These are phyloP conservation scores for Pyrus betulifolia DNA, from an alignment of 306 rosid genomes.

Conservation along the genomic window DNA sequence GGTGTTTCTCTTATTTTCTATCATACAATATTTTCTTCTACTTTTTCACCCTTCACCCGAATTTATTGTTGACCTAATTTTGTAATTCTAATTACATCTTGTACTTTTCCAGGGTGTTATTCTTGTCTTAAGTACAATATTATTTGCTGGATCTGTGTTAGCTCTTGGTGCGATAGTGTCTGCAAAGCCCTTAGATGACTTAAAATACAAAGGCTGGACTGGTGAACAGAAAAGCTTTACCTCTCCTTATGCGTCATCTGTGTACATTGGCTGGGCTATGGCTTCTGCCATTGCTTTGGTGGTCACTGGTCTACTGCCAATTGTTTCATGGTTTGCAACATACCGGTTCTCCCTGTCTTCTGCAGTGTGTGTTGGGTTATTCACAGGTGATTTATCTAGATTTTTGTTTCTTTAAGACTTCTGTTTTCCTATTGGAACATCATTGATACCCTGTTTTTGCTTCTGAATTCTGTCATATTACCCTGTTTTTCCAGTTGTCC, in stretches of 20 bases:
- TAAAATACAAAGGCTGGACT: constrained; percentile 79
- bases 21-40: not conserved
- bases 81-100: constrained; percentile 17
- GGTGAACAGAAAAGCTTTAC: constrained; percentile 58
- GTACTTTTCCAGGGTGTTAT: constrained; percentile 61
- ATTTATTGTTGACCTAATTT: not conserved
- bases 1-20: not conserved
- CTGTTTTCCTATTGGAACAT: not conserved
- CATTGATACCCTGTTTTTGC: constrained; percentile 1
- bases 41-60: not conserved
- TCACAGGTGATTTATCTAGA: constrained; percentile 53
- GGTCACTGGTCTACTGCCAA: constrained; percentile 84
- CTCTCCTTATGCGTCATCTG: constrained; percentile 82
- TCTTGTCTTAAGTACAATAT: constrained; percentile 52
- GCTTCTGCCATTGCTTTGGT: constrained; percentile 74
- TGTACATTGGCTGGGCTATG: constrained; percentile 98
- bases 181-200: constrained; percentile 89
- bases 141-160: constrained; percentile 75
- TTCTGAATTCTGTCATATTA: not conserved
- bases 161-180: constrained; percentile 89
- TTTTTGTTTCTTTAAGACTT: constrained; percentile 1
- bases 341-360: constrained; percentile 86
- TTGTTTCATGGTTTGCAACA: constrained; percentile 94
- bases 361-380: constrained; percentile 73
- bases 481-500: constrained; percentile 46